Conservation (phyloP, 306 rosid genomes). For the Lathyrus sativus region DNA sequence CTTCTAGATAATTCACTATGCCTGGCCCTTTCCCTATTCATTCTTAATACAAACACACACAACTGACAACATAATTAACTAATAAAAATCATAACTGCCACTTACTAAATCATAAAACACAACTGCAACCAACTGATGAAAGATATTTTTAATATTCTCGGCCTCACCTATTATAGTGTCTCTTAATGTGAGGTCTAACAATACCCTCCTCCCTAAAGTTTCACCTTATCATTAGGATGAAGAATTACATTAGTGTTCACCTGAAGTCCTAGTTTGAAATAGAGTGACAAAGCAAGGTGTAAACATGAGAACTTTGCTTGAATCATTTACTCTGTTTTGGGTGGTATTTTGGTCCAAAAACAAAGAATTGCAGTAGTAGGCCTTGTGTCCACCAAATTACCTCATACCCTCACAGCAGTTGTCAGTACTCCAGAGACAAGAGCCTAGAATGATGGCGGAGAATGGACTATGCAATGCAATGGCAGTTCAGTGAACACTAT, state of each 20-base stretch:
- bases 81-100: too few species aligned
- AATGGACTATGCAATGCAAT: background rate
- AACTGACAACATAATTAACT: too few species aligned
- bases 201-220: background rate
- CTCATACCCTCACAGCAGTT: background rate
- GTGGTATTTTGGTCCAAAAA: background rate
- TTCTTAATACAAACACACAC: too few species aligned
- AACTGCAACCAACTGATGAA: background rate
- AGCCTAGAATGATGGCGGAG: background rate
- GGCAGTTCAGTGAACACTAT: background rate
- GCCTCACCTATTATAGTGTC: too few species aligned
- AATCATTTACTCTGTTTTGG: background rate
- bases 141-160: too few species aligned
- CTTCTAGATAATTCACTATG: background rate
- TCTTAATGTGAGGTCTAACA: background rate
- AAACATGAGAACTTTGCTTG: background rate
- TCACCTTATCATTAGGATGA: background rate
- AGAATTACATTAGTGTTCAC: background rate
- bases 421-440: background rate
- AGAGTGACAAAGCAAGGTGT: background rate
- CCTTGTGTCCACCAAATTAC: background rate
- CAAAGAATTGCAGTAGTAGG: background rate
- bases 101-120: background rate
- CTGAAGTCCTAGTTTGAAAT: background rate
- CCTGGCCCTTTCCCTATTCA: background rate